These are phyloP conservation scores for Viola odorata DNA, from an alignment of 345 rosid species.

Conservation along the genomic window DNA sequence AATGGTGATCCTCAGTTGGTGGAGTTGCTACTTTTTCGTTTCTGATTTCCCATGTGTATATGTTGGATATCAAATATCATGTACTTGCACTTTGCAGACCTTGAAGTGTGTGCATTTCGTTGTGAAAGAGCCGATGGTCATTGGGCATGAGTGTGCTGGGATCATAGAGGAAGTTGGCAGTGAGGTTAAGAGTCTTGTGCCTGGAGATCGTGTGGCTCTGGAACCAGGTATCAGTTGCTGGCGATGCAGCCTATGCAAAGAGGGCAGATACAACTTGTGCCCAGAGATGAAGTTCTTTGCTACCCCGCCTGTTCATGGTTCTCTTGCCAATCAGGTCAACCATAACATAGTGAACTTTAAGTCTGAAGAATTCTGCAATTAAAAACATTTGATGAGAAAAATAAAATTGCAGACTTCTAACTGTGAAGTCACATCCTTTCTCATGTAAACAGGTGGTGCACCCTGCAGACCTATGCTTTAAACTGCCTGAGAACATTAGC, in stretches of 20 bases:
- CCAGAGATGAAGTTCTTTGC: constrained; percentile 93
- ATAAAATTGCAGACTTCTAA: background rate
- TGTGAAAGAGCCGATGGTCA: constrained; percentile 93
- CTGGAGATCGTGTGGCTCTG: constrained; percentile 77
- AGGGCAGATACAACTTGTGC: constrained; percentile 83
- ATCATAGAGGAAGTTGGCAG: constrained; percentile 77
- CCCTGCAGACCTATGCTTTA: constrained; percentile 82
- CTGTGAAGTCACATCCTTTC: background rate
- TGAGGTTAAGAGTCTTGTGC: constrained; percentile 57
- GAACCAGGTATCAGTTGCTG: constrained; percentile 93
- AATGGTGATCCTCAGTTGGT: too few species aligned
- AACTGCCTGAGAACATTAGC: constrained; percentile 81
- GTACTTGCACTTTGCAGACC: constrained; percentile 30
- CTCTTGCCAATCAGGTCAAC: constrained; percentile 75
- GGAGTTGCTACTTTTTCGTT: too few species aligned
- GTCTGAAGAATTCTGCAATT: background rate
- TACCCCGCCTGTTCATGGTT: constrained; percentile 87
- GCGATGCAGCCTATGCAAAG: constrained; percentile 64
- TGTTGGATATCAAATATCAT: background rate
- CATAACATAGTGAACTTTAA: background rate
- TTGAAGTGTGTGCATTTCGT: constrained; percentile 62
- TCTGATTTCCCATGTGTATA: too few species aligned
- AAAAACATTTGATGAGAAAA: background rate
- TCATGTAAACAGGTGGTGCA: constrained; percentile 60
- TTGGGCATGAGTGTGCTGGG: constrained; percentile 99